Percentiles rank a stretch among this genome's conserved stretches.
Conservation (phyloP, 2,329 filamentous ascomycete genomes). For the Cercospora sp. region DNA sequence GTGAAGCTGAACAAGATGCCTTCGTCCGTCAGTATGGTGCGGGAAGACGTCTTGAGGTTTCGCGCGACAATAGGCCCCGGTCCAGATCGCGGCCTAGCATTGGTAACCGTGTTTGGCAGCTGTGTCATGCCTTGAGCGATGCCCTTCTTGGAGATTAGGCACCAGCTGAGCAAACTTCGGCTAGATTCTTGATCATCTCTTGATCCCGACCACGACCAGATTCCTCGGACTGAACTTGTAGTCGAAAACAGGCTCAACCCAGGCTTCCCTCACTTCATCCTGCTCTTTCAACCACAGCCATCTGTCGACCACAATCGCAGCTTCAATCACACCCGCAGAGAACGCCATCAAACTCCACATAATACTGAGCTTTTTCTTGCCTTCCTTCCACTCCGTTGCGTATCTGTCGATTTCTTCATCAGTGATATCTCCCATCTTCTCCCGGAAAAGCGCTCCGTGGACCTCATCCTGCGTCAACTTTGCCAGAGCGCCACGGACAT, state of each 20-base stretch:
- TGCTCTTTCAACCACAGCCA: constrained; percentile 87
- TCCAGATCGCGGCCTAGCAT: neutral
- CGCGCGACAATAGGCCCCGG: neutral
- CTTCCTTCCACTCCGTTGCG: constrained; percentile 60
- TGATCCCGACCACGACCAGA: constrained; percentile 88
- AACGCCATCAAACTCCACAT: constrained; percentile 97
- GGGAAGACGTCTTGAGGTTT: neutral
- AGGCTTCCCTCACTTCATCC: constrained; percentile 66
- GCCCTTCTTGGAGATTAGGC: neutral
- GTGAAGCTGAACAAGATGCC: neutral
- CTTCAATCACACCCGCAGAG: constrained; percentile 84
- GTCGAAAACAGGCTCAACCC: constrained; percentile 94
- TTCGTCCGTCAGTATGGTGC: neutral
- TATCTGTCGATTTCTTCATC: constrained; percentile 76
- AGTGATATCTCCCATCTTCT: constrained; percentile 66
- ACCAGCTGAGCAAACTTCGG: neutral
- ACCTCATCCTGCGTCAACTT: constrained; percentile 68
- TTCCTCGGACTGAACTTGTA: constrained; percentile 85
- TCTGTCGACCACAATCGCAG: constrained; percentile 83
- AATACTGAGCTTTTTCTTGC: constrained; percentile 79
- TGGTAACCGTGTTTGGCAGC: neutral
- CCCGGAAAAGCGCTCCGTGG: constrained; percentile 59
- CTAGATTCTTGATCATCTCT: constrained; percentile 47
- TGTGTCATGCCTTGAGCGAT: constrained; percentile 2
- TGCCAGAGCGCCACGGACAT: constrained; percentile 75